Evolutionary conservation across 2,329 filamentous ascomycete species (phyloP).

Genomic region (Penicillium sp.): DNA sequence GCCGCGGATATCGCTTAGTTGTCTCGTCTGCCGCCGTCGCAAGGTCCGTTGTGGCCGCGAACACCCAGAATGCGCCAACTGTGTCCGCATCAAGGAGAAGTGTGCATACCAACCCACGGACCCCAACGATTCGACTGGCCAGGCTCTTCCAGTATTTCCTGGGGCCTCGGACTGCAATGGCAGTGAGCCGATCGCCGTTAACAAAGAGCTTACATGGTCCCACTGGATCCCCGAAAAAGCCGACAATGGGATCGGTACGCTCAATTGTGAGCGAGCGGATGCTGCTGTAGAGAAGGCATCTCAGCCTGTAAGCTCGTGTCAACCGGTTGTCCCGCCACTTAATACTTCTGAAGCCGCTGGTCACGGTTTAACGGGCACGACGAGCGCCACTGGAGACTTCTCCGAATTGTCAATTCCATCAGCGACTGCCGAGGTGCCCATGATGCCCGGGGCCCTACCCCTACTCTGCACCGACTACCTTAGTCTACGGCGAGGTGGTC

Average conservation of each 20-base stretch:
- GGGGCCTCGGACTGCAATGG: background rate
- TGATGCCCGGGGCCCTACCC: background rate
- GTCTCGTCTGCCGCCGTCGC: constrained; percentile 11
- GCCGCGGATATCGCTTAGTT: constrained; percentile 6
- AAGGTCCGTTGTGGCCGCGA: constrained; percentile 12
- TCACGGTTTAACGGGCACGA: too few species aligned
- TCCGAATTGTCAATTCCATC: background rate
- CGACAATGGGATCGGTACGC: background rate
- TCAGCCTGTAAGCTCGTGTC: too few species aligned
- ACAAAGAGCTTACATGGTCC: background rate
- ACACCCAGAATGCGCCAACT: constrained; percentile 7
- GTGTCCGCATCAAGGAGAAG: constrained; percentile 5
- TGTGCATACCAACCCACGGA: background rate
- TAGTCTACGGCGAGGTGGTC: background rate
- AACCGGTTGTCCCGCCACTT: too few species aligned
- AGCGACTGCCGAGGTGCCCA: background rate
- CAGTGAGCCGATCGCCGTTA: background rate
- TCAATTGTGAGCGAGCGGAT: background rate
- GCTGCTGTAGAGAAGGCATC: background rate
- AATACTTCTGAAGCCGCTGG: too few species aligned
- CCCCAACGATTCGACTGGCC: background rate
- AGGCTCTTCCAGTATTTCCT: background rate
- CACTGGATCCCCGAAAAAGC: background rate
- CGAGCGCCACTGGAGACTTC: background rate
- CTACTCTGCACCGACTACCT: background rate